Percentiles rank a stretch among this genome's conserved stretches.
phyloP scores from a whole-genome alignment of 2,329 filamentous ascomycete genomes.

The Hawksworthiomyces lignivorus region DNA sequence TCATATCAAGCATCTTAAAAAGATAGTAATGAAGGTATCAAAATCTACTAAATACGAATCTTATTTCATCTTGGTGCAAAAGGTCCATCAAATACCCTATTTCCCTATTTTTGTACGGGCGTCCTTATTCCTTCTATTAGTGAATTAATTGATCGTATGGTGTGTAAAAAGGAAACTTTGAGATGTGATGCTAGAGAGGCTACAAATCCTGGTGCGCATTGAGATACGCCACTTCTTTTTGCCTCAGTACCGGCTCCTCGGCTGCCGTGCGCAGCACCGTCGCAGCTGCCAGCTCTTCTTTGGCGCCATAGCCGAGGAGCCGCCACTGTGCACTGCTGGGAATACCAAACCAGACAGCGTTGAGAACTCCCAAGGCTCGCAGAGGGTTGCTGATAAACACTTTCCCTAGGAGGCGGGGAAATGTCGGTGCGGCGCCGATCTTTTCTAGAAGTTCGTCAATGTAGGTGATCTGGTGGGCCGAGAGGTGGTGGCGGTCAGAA shows the following conservation, averaged over 20 bases:
- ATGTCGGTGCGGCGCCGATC: slow-evolving; percentile 24
- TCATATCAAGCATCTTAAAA: too few species aligned
- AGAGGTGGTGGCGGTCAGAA: slow-evolving; percentile 24
- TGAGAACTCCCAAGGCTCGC: slow-evolving; percentile 21
- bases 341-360: slow-evolving; percentile 28
- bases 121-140: too few species aligned
- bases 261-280: slow-evolving; percentile 24
- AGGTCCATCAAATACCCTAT: too few species aligned
- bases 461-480: slow-evolving; percentile 22
- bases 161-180: too few species aligned
- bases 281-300: slow-evolving; percentile 22
- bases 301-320: slow-evolving; percentile 24
- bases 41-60: too few species aligned
- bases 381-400: slow-evolving; percentile 22
- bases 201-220: too few species aligned
- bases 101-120: too few species aligned
- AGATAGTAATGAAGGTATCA: too few species aligned
- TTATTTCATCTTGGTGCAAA: too few species aligned
- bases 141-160: too few species aligned
- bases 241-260: slow-evolving; percentile 18
- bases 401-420: slow-evolving; percentile 20
- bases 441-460: slow-evolving; percentile 25
- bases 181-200: too few species aligned
- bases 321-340: slow-evolving; percentile 28
- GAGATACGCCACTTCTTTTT: slow-evolving; percentile 16